phyloP scores from a whole-genome alignment of 441 rosid genomes.

The Bruguiera hainesii region DNA sequence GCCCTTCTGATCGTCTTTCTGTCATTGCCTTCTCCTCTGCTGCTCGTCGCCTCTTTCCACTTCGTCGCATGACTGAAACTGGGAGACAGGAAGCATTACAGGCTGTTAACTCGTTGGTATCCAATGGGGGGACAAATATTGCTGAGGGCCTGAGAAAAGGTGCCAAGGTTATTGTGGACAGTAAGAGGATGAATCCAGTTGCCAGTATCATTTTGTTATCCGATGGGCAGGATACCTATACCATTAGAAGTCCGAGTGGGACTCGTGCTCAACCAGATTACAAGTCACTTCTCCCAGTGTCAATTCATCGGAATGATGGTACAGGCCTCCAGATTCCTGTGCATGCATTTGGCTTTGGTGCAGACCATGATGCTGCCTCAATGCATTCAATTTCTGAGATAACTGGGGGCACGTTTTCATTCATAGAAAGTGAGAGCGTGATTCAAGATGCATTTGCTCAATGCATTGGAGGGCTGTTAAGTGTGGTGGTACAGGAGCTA shows the following conservation, averaged over 20 bases:
- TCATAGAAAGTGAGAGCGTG: constrained; percentile 66
- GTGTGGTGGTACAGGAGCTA: constrained; percentile 54
- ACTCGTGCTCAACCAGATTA: not conserved
- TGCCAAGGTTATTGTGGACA: constrained; percentile 65
- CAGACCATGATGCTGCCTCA: constrained; percentile 71
- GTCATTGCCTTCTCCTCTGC: constrained; percentile 81
- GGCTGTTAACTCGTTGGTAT: constrained; percentile 67
- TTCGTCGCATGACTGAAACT: constrained; percentile 56
- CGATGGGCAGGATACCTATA: constrained; percentile 73
- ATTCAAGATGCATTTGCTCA: constrained; percentile 90
- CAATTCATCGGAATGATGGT: not conserved
- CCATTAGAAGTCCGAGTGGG: not conserved
- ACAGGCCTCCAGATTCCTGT: constrained; percentile 34
- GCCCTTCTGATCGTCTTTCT: constrained; percentile 68
- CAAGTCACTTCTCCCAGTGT: not conserved
- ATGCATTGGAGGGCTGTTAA: constrained; percentile 80
- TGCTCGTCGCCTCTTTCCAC: constrained; percentile 73
- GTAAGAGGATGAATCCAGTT: constrained; percentile 57
- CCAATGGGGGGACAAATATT: constrained; percentile 83
- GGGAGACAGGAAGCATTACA: constrained; percentile 70
- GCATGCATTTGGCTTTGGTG: constrained; percentile 79
- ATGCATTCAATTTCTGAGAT: constrained; percentile 80
- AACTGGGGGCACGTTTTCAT: constrained; percentile 82
- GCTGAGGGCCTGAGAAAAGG: constrained; percentile 81
- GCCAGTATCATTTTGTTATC: constrained; percentile 73